Percentiles rank a stretch among this genome's conserved stretches.
Evolutionary conservation across 306 rosid genomes (phyloP).

Genomic region (Rosa rugosa): DNA sequence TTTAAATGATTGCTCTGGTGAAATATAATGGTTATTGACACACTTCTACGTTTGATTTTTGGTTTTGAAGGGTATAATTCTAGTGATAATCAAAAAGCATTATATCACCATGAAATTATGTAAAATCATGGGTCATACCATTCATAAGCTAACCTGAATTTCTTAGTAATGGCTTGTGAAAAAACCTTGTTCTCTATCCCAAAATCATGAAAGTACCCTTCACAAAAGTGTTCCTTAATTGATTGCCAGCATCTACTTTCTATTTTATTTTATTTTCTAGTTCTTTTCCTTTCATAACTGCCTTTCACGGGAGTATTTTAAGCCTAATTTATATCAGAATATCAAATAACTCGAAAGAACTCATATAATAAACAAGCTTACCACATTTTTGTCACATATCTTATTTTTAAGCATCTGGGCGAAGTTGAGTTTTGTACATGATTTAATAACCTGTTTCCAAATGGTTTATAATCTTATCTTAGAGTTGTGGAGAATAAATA

Average conservation of each 20-base stretch:
- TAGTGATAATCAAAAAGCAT: not conserved
- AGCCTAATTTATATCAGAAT: slow-evolving; percentile 1
- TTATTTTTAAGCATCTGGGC: not conserved
- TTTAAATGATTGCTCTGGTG: not conserved
- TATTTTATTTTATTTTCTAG: not conserved
- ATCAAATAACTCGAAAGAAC: not conserved
- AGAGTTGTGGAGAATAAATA: not conserved
- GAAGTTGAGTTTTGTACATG: not conserved
- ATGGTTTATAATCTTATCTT: slow-evolving; percentile 7
- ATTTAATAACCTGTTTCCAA: not conserved
- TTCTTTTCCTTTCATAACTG: not conserved
- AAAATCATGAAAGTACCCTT: not conserved
- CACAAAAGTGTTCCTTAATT: not conserved
- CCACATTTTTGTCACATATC: not conserved
- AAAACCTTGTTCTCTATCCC: not conserved
- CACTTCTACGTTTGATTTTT: not conserved
- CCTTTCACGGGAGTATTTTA: slow-evolving; percentile 4
- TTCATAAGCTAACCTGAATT: not conserved
- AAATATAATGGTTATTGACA: not conserved
- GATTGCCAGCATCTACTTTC: not conserved
- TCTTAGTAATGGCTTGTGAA: not conserved
- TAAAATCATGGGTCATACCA: not conserved
- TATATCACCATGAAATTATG: not conserved
- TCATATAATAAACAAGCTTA: not conserved
- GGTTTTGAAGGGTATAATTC: not conserved